These are phyloP conservation scores for Penicillium sp. DNA, from an alignment of 2,329 filamentous ascomycete genomes.

Conservation along the genomic window DNA sequence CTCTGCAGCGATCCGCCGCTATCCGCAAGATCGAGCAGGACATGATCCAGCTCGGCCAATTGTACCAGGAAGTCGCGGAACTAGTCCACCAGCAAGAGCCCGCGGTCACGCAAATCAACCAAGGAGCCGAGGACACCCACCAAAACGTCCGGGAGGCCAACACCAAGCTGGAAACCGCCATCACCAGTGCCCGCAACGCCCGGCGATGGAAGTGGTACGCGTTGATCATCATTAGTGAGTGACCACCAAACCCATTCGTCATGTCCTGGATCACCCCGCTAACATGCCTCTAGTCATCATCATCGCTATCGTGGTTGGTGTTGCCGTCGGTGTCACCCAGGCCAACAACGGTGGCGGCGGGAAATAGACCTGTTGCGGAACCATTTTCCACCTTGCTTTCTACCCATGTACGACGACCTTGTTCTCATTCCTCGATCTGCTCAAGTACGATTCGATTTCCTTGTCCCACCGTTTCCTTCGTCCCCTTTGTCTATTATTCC, in stretches of 20 bases:
- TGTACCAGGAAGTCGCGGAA: constrained; percentile 85
- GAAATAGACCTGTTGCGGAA: constrained; percentile 12
- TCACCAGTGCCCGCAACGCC: constrained; percentile 71
- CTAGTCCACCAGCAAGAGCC: constrained; percentile 82
- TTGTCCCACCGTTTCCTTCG: constrained; percentile 1
- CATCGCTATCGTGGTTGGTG: constrained; percentile 49
- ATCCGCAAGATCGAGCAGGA: constrained; percentile 89
- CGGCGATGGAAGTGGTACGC: constrained; percentile 97
- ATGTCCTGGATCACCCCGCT: neutral
- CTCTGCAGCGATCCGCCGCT: constrained; percentile 74
- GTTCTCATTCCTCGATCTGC: constrained; percentile 15
- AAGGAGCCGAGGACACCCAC: constrained; percentile 77
- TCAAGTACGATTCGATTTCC: neutral
- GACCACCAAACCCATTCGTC: constrained; percentile 7
- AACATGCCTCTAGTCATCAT: constrained; percentile 45
- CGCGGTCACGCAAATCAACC: constrained; percentile 72
- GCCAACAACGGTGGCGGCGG: constrained; percentile 22
- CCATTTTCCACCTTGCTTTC: constrained; percentile 2
- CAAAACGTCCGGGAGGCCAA: constrained; percentile 82
- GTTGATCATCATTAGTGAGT: constrained; percentile 64
- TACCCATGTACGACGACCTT: constrained; percentile 15
- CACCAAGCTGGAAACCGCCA: constrained; percentile 72
- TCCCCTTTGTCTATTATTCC: constrained; percentile 8
- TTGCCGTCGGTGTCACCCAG: constrained; percentile 46
- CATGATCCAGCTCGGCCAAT: constrained; percentile 76